phyloP scores from a whole-genome alignment of 768 basidiomycete species.

The Boletus pseudopeckii region DNA sequence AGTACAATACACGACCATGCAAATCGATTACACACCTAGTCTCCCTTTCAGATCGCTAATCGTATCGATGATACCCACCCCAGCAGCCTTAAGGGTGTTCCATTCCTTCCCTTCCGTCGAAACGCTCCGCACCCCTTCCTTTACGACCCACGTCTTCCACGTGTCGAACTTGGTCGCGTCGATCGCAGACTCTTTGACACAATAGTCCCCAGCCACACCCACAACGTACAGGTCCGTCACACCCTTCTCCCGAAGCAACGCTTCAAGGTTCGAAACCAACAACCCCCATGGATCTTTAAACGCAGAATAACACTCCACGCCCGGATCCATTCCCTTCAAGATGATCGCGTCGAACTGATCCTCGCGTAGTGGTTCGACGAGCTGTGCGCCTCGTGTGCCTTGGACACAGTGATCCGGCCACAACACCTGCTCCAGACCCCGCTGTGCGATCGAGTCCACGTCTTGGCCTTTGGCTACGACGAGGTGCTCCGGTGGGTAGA shows the following conservation, averaged over 20 bases:
- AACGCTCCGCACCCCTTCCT: constrained; percentile 46
- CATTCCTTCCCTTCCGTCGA: constrained; percentile 33
- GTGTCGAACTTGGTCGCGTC: constrained; percentile 46
- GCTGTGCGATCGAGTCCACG: constrained; percentile 9
- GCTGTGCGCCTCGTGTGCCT: constrained; percentile 53
- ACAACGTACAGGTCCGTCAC: constrained; percentile 61
- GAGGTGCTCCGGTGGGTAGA: constrained; percentile 32
- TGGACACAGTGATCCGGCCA: constrained; percentile 85
- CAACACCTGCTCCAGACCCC: constrained; percentile 49
- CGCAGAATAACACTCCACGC: constrained; percentile 79
- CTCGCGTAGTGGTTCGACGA: constrained; percentile 52
- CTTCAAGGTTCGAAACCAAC: constrained; percentile 46
- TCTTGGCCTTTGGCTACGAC: constrained; percentile 28
- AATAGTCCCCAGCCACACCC: constrained; percentile 77
- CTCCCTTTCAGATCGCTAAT: constrained; percentile 27
- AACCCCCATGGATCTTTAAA: constrained; percentile 60
- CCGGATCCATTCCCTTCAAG: constrained; percentile 52
- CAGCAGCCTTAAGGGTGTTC: constrained; percentile 36
- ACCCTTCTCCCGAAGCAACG: constrained; percentile 36
- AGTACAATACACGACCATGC: neutral
- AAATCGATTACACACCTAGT: constrained; percentile 11
- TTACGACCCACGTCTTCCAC: constrained; percentile 50
- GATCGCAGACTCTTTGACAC: constrained; percentile 59
- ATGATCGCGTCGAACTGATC: constrained; percentile 41
- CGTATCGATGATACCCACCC: constrained; percentile 32